Conservation (phyloP, 1,284 basidiomycete genomes). For the Hemileia vastatrix region DNA sequence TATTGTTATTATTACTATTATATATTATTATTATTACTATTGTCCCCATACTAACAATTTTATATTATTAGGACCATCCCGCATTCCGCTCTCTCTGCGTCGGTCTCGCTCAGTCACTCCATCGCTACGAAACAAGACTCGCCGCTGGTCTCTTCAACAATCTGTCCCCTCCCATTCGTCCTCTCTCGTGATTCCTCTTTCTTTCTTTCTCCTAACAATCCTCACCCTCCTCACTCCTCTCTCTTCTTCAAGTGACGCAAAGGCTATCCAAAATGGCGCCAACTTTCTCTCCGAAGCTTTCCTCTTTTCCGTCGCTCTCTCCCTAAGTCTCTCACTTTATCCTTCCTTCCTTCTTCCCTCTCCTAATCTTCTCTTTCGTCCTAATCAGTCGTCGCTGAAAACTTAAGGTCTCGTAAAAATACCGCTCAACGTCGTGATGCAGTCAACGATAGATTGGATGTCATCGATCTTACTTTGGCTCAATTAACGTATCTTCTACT, state of each 20-base stretch:
- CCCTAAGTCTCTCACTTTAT: constrained; percentile 4
- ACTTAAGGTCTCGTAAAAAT: constrained; percentile 5
- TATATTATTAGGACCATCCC: neutral
- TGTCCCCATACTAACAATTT: neutral
- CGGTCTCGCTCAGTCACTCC: constrained; percentile 12
- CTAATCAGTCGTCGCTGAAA: constrained; percentile 9
- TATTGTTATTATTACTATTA: neutral
- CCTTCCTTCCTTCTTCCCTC: neutral
- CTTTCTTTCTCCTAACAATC: no score
- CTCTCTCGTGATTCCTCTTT: constrained; percentile 12
- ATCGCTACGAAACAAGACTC: constrained; percentile 16
- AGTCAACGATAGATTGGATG: constrained; percentile 4
- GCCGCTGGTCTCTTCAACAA: constrained; percentile 9
- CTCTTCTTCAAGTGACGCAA: constrained; percentile 2
- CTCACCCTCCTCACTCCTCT: neutral
- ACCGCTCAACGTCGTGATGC: constrained; percentile 8
- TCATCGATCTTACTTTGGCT: no score
- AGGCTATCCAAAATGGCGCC: constrained; percentile 19
- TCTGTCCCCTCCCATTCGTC: constrained; percentile 1
- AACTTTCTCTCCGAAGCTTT: constrained; percentile 21
- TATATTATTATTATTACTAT: neutral
- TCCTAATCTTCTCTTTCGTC: neutral
- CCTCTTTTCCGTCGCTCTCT: constrained; percentile 9
- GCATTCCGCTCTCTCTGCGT: constrained; percentile 12
- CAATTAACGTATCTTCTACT: no score